phyloP scores from a whole-genome alignment of 2,329 filamentous ascomycete species.

The Dryadomyces sulphureus region DNA sequence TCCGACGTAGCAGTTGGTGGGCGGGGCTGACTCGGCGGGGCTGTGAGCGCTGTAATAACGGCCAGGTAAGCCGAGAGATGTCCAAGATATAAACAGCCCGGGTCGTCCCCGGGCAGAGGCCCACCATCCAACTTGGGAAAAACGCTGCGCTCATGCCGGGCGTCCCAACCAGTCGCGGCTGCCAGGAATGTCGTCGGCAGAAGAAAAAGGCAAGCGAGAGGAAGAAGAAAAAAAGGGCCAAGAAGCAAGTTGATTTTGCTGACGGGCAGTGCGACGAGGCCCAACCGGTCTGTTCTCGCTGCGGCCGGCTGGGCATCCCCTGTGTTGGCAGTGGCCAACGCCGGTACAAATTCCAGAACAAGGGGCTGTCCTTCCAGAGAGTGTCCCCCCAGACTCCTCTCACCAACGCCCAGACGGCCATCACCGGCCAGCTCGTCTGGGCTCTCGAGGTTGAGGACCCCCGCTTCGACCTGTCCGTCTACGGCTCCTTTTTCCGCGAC shows the following conservation, averaged over 20 bases:
- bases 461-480: conserved; percentile 8
- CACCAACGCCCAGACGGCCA: not conserved
- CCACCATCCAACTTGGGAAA: not conserved
- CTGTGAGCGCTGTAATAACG: no score
- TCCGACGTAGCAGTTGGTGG: not conserved
- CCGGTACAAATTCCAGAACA: conserved; percentile 10
- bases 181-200: conserved; percentile 10
- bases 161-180: conserved; percentile 10
- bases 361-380: not conserved
- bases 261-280: conserved; percentile 11
- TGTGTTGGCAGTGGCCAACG: conserved; percentile 9
- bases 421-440: conserved; percentile 3
- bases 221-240: no score
- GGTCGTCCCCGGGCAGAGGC: not conserved
- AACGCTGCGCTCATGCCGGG: conserved; percentile 7
- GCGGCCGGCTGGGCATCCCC: conserved; percentile 6
- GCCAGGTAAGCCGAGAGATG: not conserved
- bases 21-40: no score
- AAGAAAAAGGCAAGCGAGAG: conserved; percentile 13
- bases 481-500: conserved; percentile 6
- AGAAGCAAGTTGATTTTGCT: no score
- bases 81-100: not conserved
- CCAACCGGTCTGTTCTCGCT: conserved; percentile 8
- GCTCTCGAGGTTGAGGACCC: conserved; percentile 6
- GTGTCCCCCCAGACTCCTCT: not conserved